Evolutionary conservation across 1,284 basidiomycete genomes (phyloP).

Genomic region (Naganishia cerealis): DNA sequence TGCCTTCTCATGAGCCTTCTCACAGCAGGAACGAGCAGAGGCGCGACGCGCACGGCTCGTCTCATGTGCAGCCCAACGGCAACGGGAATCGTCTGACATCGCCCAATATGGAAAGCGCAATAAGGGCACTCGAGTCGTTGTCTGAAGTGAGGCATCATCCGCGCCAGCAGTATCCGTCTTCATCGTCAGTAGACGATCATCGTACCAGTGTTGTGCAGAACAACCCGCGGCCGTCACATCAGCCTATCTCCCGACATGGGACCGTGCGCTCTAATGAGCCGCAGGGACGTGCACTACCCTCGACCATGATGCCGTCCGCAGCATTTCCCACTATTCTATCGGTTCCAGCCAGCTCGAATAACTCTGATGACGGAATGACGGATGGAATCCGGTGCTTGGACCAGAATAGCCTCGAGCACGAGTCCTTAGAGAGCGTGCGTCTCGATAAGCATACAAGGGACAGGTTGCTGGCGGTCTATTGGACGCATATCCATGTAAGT

Average conservation of each 20-base stretch:
- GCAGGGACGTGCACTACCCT: not conserved
- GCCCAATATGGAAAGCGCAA: conserved; percentile 3
- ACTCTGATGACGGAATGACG: conserved; percentile 17
- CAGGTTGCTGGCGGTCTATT: conserved; percentile 47
- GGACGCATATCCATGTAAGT: conserved; percentile 48
- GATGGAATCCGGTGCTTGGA: not conserved
- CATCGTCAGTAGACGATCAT: not conserved
- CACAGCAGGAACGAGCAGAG: not conserved
- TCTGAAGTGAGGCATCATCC: not conserved
- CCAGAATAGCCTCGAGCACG: not conserved
- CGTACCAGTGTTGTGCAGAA: not conserved
- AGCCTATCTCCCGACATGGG: not conserved
- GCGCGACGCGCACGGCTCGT: not conserved
- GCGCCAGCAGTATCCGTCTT: not conserved
- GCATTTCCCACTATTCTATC: not conserved
- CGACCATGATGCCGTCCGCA: not conserved
- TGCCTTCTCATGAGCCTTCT: not conserved
- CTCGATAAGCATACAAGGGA: conserved; percentile 34
- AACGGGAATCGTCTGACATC: not conserved
- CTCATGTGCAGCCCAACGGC: not conserved
- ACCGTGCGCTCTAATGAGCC: not conserved
- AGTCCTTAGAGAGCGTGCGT: not conserved
- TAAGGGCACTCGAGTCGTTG: conserved; percentile 13
- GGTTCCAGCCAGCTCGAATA: conserved; percentile 6
- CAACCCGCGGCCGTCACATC: not conserved